Percentiles rank a stretch among this genome's conserved stretches.
These are phyloP conservation scores for Cyamopsis tetragonoloba DNA, from an alignment of 306 rosid genomes.

Conservation along the genomic window DNA sequence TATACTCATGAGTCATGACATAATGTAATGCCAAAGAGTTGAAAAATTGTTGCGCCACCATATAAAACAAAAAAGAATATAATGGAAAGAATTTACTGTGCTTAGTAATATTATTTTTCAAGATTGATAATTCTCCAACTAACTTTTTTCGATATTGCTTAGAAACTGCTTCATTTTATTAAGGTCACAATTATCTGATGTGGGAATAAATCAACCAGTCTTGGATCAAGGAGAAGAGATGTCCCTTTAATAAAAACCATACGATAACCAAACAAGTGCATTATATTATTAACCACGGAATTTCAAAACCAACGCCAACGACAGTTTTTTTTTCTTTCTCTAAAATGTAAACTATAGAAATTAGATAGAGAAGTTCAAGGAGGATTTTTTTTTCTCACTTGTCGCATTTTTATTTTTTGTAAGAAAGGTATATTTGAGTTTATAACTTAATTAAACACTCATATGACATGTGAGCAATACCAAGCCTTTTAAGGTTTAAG, in stretches of 20 bases:
- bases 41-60: not conserved
- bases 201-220: conserved; percentile 36
- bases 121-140: conserved; percentile 30
- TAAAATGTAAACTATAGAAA: conserved; percentile 24
- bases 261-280: conserved; percentile 49
- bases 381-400: too few species aligned
- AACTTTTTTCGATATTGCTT: conserved; percentile 33
- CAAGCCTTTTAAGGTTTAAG: too few species aligned
- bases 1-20: not conserved
- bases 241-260: conserved; percentile 58
- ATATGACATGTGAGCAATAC: too few species aligned
- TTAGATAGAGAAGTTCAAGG: conserved; percentile 19
- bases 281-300: conserved; percentile 30
- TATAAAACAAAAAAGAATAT: not conserved
- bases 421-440: too few species aligned
- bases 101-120: not conserved
- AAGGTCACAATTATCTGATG: conserved; percentile 28
- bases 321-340: not conserved
- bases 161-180: conserved; percentile 31
- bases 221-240: conserved; percentile 59
- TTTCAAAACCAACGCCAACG: conserved; percentile 22
- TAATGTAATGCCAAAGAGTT: not conserved
- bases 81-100: not conserved
- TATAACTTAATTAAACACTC: too few species aligned
- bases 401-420: too few species aligned